phyloP scores from a whole-genome alignment of 1,284 basidiomycete genomes.

The Marasmius fiardii region DNA sequence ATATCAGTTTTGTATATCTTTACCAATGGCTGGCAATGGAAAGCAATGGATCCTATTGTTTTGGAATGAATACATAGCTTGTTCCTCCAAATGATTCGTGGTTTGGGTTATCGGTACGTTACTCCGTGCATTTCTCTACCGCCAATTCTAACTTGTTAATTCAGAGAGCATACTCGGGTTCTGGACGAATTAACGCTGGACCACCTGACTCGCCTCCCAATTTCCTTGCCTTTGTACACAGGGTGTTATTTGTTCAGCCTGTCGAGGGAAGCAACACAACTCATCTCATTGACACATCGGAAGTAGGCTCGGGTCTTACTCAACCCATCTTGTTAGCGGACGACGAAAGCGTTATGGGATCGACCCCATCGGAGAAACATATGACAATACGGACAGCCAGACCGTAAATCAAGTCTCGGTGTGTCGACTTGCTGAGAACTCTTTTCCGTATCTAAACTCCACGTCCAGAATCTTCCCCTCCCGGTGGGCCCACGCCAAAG shows the following conservation, averaged over 20 bases:
- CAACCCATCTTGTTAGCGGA: conserved; percentile 30
- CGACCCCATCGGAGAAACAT: conserved; percentile 25
- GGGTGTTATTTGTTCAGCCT: conserved; percentile 35
- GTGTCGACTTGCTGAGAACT: not conserved
- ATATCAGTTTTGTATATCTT: conserved; percentile 24
- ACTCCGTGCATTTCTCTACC: too few relatives aligned
- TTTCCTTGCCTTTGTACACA: conserved; percentile 23
- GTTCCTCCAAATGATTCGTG: conserved; percentile 31
- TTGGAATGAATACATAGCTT: conserved; percentile 32
- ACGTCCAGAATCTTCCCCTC: not conserved
- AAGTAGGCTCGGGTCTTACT: conserved; percentile 21
- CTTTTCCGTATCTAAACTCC: not conserved
- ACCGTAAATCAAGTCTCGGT: conserved; percentile 24
- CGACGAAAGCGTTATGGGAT: conserved; percentile 22
- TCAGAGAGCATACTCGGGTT: not conserved
- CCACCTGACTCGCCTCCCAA: conserved; percentile 24
- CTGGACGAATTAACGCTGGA: conserved; percentile 1
- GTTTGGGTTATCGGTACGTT: conserved; percentile 30
- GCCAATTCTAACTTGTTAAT: not conserved
- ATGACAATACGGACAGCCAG: conserved; percentile 19
- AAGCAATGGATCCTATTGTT: conserved; percentile 31
- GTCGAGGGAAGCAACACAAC: conserved; percentile 24
- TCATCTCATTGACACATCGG: conserved; percentile 24
- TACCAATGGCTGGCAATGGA: conserved; percentile 26
- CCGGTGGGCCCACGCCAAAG: conserved; percentile 14